Base-by-base conservation (phyloP, 2,329 filamentous ascomycete genomes). In the Aspergillus glaucus region DNA sequence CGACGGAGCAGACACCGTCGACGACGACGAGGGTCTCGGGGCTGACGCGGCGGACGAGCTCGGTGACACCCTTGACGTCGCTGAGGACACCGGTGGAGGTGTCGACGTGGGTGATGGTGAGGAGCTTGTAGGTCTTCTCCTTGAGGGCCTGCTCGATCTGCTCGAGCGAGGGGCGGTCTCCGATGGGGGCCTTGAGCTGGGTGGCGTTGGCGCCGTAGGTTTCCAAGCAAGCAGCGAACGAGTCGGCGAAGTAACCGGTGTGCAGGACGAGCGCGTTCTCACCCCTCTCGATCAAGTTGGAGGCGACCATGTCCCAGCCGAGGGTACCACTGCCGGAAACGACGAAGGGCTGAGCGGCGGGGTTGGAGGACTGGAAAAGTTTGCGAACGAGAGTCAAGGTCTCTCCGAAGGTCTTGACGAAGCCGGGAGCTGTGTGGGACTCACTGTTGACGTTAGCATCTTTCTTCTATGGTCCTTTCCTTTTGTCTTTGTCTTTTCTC, bases 101-200 rank as follows among this genome's bases (percentile, higher is more conserved):
- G 67, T 98, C 93, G 54, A 96, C 92, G 69, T 98, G 93, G 9
- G 93, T 98, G 56, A 97, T 86, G 39, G 92, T 97, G 62, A 98
- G 73, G 54, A 92, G 70, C 80, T 97, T 97, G 79, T 95, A 97
- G 64, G 87, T 83, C 78, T 93, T 95, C 76, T 88, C 82, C 69
- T 85, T 86, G 56, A 98, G 77, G 3, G 91, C 90, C 71, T 86
- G 81, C 75, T 97, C 92, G 53, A 98, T 84, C 69, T 95, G 88
- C 46, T 85, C 79, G 34, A 95, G 80, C 65, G 94, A 87, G 42
- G 92, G 92, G 47, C 90, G 83, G 57, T 88, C 85, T 53, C 93
- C 93, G 65, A 97, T 88, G 43, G 89, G 83, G 1, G 89, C 90
- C 68, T 88, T 92, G 58, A 98, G 75, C 73, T 95, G 88, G 51